Evolutionary conservation across 2,329 filamentous ascomycete genomes (phyloP).

Genomic region (Knufia fluminis): DNA sequence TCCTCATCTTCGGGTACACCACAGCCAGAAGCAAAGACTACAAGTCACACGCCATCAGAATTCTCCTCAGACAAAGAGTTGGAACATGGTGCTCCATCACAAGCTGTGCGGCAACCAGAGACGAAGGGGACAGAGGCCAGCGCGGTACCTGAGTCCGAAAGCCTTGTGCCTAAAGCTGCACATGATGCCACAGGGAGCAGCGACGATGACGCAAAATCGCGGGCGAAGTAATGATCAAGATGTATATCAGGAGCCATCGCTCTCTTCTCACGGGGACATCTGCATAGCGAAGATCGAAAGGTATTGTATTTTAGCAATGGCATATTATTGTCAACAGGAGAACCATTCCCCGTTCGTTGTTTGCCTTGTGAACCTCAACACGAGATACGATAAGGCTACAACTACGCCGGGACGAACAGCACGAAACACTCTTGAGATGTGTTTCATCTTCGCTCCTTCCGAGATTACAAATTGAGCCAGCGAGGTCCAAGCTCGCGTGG

Average conservation of each 20-base stretch:
- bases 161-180: conserved; percentile 41
- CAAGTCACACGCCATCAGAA: conserved; percentile 5
- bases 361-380: too few species aligned
- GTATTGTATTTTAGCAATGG: background rate
- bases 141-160: conserved; percentile 32
- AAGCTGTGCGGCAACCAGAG: background rate
- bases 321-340: too few species aligned
- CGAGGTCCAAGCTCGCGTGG: too few species aligned
- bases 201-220: conserved; percentile 11
- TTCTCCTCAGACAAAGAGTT: background rate
- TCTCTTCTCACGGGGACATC: background rate
- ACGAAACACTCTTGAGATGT: too few species aligned
- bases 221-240: conserved; percentile 3
- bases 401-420: too few species aligned
- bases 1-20: background rate
- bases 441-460: too few species aligned
- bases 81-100: conserved; percentile 5
- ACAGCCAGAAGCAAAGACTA: conserved; percentile 8
- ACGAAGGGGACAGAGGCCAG: background rate
- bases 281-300: conserved; percentile 3
- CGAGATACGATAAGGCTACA: too few species aligned
- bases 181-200: conserved; percentile 33
- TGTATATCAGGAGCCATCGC: background rate
- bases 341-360: too few species aligned
- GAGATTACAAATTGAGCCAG: too few species aligned